A percentile compares a stretch with the other conserved stretches of the same genome.
phyloP scores from a whole-genome alignment of 768 basidiomycete species.

The Pulveroboletus sp. region DNA sequence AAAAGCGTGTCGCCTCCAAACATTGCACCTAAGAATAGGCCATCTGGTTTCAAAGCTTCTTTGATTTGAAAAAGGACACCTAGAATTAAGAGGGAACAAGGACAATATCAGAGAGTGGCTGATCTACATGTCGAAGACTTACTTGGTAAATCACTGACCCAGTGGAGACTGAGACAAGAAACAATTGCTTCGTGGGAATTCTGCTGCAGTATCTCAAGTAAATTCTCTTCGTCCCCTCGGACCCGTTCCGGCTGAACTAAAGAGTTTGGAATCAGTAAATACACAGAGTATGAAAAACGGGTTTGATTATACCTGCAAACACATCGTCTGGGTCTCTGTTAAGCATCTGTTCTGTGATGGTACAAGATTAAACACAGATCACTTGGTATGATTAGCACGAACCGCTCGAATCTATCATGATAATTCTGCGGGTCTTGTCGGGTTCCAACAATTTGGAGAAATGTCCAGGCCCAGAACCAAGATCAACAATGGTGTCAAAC shows the following conservation, averaged over 20 bases:
- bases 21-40: slow-evolving; percentile 91
- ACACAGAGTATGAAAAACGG: background rate
- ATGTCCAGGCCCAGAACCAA: slow-evolving; percentile 90
- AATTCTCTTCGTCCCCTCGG: slow-evolving; percentile 78
- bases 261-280: slow-evolving; percentile 1
- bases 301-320: slow-evolving; percentile 72
- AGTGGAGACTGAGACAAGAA: slow-evolving; percentile 88
- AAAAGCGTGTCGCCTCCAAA: slow-evolving; percentile 96
- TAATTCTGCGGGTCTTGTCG: slow-evolving; percentile 61
- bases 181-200: slow-evolving; percentile 89
- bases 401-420: slow-evolving; percentile 90
- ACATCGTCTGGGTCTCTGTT: slow-evolving; percentile 72
- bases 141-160: slow-evolving; percentile 98
- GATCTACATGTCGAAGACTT: slow-evolving; percentile 11
- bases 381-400: slow-evolving; percentile 19
- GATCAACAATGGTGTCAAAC: slow-evolving; percentile 75
- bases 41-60: slow-evolving; percentile 82
- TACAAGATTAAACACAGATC: slow-evolving; percentile 1
- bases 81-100: slow-evolving; percentile 27
- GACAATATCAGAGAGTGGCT: background rate
- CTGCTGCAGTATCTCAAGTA: slow-evolving; percentile 58
- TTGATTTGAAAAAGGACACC: slow-evolving; percentile 84
- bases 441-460: slow-evolving; percentile 77
- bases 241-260: slow-evolving; percentile 75
- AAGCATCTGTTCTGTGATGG: slow-evolving; percentile 54